Evolutionary conservation across 345 rosid genomes (phyloP), one percentile per base, ranked within the genome.

Genomic region (Hevea brasiliensis): DNA sequence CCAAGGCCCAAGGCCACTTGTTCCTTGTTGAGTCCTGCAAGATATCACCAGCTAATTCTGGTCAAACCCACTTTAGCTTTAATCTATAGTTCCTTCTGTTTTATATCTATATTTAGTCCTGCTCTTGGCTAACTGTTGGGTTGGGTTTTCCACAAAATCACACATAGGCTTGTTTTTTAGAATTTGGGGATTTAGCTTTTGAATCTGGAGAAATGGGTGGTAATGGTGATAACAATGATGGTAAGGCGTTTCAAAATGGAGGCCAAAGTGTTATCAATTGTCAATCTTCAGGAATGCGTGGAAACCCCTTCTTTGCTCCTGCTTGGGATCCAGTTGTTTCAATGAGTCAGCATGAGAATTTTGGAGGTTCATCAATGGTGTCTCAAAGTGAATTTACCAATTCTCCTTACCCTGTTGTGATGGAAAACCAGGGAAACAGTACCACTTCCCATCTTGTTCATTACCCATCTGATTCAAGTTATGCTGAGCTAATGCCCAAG

Each of bases 261-360:
- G 86, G 76, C 67, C 84, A 83, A 73, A 76, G 83, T 66, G 72
- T 65, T 56, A 41, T 74, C 71, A 87, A 77, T 81, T 79, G 83
- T 70, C 73, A 78, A 53, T 79, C 91, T 66, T 88, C 87, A 6
- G 86, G 81, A 68, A 81, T 77, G 79, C 78, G 44, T 53, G 72
- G 68, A 35, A 82, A 79, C 51, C 73, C 88, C 72, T 92, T 87
- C 85, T 90, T 85, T 81, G 79, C 86, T 82, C 76, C 98, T 65
- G 80, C 88, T 76, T 94, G 98, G 98, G 97, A 92, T 85, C 87
- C 87, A 26, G 74, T 88, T 58, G 86, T 80, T 69, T 81, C 89
- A 17, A 61, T 86, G 62, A 74, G 78, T 72, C 89, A 80, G 56
- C 75, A 72, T 68, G 85, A 80, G 77, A 85, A 65, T 69, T 81